These are phyloP conservation scores for Gastrodia elata DNA, from an alignment of 106 monocot species.

Conservation along the genomic window DNA sequence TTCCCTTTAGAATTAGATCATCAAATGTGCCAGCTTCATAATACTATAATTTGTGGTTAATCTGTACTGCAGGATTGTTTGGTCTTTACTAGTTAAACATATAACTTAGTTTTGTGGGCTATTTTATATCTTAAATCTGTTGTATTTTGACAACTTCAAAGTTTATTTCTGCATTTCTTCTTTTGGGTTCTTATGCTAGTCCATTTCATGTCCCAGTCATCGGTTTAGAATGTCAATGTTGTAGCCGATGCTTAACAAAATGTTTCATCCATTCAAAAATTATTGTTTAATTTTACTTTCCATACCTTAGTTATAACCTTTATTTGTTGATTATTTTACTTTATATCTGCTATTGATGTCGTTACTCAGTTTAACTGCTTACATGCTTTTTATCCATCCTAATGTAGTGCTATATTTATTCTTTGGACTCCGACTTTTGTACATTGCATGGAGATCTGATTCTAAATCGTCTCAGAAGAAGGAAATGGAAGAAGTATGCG, in stretches of 20 bases:
- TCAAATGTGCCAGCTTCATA: not conserved
- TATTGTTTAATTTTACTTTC: too few species aligned
- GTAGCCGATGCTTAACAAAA: not conserved
- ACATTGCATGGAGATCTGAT: slow-evolving; percentile 94
- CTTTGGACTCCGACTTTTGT: slow-evolving; percentile 89
- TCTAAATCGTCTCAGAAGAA: slow-evolving; percentile 89
- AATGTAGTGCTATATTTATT: slow-evolving; percentile 73
- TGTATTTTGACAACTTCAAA: not conserved
- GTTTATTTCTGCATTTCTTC: not conserved
- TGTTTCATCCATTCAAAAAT: too few species aligned
- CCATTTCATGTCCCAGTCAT: not conserved
- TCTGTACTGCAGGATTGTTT: not conserved
- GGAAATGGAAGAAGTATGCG: slow-evolving; percentile 92
- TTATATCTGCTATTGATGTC: slow-evolving; percentile 1
- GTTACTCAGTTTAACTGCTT: not conserved
- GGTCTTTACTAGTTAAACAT: not conserved
- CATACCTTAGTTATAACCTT: too few species aligned
- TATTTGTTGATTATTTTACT: not conserved
- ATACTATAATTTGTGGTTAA: not conserved
- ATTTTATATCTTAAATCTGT: not conserved
- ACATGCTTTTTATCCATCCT: not conserved
- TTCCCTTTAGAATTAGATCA: not conserved
- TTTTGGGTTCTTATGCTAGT: not conserved
- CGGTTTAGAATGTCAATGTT: not conserved
- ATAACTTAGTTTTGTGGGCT: not conserved